These are phyloP conservation scores for Eucalyptus viminalis DNA, from an alignment of 345 rosid species.

Conservation along the genomic window DNA sequence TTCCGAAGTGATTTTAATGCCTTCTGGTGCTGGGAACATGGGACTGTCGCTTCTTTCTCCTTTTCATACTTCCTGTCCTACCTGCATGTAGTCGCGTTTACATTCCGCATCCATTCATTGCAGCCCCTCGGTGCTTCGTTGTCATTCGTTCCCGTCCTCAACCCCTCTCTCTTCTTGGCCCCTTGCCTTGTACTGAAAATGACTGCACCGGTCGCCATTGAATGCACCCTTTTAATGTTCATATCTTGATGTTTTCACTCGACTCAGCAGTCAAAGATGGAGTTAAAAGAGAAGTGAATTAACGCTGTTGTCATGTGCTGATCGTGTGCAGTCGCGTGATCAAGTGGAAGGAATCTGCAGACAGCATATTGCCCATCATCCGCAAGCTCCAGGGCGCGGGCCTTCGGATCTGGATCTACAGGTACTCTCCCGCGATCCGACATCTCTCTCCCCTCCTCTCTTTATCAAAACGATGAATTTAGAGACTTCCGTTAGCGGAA, in stretches of 20 bases:
- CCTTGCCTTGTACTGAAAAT: background rate
- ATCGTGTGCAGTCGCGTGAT: conserved; percentile 14
- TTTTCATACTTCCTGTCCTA: background rate
- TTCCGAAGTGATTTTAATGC: background rate
- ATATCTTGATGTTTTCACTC: background rate
- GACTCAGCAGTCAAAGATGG: background rate
- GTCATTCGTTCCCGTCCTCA: background rate
- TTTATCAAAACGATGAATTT: background rate
- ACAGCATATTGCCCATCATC: conserved; percentile 38
- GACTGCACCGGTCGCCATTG: background rate
- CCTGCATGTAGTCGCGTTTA: background rate
- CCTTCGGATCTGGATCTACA: conserved; percentile 67
- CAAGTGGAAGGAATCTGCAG: conserved; percentile 41
- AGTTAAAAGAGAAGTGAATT: background rate
- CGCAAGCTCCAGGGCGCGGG: conserved; percentile 43
- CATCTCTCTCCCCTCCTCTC: background rate
- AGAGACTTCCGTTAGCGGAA: background rate
- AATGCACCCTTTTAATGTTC: background rate
- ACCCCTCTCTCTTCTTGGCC: background rate
- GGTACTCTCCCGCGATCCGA: conserved; percentile 12
- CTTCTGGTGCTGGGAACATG: background rate
- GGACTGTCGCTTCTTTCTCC: background rate
- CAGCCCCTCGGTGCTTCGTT: background rate
- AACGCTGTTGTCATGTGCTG: background rate
- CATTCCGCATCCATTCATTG: background rate